phyloP scores from a whole-genome alignment of 2,329 filamentous ascomycete genomes.

The Lasiodiplodia sp. region DNA sequence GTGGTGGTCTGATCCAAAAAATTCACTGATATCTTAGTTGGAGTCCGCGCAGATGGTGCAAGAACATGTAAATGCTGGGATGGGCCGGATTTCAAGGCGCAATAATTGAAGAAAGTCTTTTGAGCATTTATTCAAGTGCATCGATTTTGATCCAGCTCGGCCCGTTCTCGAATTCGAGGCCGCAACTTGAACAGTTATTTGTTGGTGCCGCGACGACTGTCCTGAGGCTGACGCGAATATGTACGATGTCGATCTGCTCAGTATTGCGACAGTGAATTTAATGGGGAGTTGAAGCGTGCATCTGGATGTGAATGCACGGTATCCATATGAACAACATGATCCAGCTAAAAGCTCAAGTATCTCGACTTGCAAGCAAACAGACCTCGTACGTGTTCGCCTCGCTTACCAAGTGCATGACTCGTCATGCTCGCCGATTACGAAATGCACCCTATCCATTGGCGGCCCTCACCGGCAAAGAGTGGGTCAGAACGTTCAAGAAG shows the following conservation, averaged over 20 bases:
- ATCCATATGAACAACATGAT: too few species aligned
- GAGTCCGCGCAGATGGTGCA: background rate
- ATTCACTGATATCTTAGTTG: background rate
- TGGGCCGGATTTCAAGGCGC: background rate
- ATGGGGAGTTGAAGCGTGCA: too few species aligned
- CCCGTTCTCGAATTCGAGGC: too few species aligned
- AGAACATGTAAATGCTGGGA: constrained; percentile 3
- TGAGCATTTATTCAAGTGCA: background rate
- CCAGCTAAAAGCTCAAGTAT: too few species aligned
- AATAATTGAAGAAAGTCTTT: background rate
- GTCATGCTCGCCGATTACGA: constrained; percentile 1
- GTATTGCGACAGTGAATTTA: too few species aligned
- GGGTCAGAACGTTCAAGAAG: background rate
- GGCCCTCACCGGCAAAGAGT: background rate
- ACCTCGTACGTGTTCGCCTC: background rate
- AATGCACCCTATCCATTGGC: background rate
- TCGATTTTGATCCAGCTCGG: background rate
- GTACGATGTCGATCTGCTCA: too few species aligned
- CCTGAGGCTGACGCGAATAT: too few species aligned
- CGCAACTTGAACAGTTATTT: too few species aligned
- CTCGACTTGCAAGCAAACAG: background rate
- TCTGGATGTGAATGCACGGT: too few species aligned
- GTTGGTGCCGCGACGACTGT: too few species aligned
- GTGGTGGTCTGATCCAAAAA: background rate
- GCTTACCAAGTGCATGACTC: background rate